Conservation (phyloP, 129 eudicot genomes). For the Scalesia atractyloides region DNA sequence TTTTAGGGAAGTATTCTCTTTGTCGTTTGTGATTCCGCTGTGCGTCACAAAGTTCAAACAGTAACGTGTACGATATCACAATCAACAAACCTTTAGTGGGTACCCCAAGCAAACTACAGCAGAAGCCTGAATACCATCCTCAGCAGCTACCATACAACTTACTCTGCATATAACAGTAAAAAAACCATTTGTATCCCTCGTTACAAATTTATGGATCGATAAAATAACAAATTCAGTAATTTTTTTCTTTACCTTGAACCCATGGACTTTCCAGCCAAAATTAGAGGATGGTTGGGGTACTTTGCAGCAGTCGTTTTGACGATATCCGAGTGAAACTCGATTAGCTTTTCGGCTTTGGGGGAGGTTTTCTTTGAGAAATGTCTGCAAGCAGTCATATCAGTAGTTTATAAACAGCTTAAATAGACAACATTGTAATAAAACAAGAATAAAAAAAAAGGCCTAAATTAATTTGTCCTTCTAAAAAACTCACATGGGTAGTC, state of each 20-base stretch:
- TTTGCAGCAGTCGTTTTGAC: slow-evolving; percentile 50
- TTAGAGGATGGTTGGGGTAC: slow-evolving; percentile 72
- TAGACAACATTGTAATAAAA: not conserved
- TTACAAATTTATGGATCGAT: not conserved
- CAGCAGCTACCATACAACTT: slow-evolving; percentile 87
- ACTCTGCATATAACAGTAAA: slow-evolving; percentile 46
- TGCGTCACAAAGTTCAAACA: not conserved
- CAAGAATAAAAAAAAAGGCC: slow-evolving; percentile 4
- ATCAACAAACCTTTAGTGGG: slow-evolving; percentile 70
- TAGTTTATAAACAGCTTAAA: not conserved
- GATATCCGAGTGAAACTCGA: slow-evolving; percentile 68
- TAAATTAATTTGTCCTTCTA: slow-evolving; percentile 3
- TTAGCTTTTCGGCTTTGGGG: slow-evolving; percentile 89
- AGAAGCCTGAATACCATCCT: slow-evolving; percentile 45
- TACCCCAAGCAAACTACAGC: slow-evolving; percentile 84
- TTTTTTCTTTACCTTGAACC: slow-evolving; percentile 67
- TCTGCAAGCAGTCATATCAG: slow-evolving; percentile 41
- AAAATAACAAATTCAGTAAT: not conserved
- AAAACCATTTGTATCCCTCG: not conserved
- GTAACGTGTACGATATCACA: not conserved
- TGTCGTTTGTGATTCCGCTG: not conserved
- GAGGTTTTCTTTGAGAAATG: slow-evolving; percentile 58
- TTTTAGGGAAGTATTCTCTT: too few species aligned
- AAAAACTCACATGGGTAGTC: slow-evolving; percentile 79
- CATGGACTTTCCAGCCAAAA: slow-evolving; percentile 87